Conservation (phyloP, 225 moss, liverwort and hornwort genomes). For the Physcomitrellopsis africana region DNA sequence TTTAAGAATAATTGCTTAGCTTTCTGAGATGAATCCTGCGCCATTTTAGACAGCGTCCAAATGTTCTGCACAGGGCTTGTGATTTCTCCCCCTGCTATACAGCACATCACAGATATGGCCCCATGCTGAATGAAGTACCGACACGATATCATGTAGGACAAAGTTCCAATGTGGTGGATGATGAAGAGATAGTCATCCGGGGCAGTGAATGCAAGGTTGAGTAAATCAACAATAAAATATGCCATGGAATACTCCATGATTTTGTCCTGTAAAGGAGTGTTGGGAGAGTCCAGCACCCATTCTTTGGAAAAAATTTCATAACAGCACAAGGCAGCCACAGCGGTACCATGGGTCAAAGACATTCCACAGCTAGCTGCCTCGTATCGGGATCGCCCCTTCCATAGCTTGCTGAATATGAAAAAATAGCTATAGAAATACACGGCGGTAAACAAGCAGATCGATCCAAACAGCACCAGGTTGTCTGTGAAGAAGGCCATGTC, state of each 20-base stretch:
- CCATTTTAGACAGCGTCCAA: slow-evolving; percentile 93
- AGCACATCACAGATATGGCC: slow-evolving; percentile 87
- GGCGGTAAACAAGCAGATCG: slow-evolving; percentile 52
- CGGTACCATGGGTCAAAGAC: slow-evolving; percentile 76
- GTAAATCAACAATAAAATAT: slow-evolving; percentile 82
- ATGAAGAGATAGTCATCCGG: slow-evolving; percentile 97
- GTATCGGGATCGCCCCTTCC: slow-evolving; percentile 77
- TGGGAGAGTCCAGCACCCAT: slow-evolving; percentile 79
- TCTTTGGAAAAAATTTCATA: slow-evolving; percentile 56
- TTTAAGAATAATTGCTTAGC: slow-evolving; percentile 74
- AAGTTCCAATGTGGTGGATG: slow-evolving; percentile 87
- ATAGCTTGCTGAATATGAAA: slow-evolving; percentile 65
- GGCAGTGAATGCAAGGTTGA: slow-evolving; percentile 79
- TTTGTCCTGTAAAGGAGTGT: slow-evolving; percentile 63
- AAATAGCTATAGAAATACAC: slow-evolving; percentile 72
- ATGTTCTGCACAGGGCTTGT: slow-evolving; percentile 94
- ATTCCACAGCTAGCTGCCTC: slow-evolving; percentile 99
- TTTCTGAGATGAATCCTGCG: slow-evolving; percentile 64
- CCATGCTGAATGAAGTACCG: slow-evolving; percentile 69
- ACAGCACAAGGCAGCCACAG: slow-evolving; percentile 60
- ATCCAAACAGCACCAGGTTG: slow-evolving; percentile 49
- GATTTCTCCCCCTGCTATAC: slow-evolving; percentile 87
- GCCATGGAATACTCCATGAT: slow-evolving; percentile 99
- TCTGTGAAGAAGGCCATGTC: slow-evolving; percentile 51
- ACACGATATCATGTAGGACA: slow-evolving; percentile 97